Evolutionary conservation across 495 filamentous ascomycete genomes (phyloP).

Genomic region (Ascobolus immersus): DNA sequence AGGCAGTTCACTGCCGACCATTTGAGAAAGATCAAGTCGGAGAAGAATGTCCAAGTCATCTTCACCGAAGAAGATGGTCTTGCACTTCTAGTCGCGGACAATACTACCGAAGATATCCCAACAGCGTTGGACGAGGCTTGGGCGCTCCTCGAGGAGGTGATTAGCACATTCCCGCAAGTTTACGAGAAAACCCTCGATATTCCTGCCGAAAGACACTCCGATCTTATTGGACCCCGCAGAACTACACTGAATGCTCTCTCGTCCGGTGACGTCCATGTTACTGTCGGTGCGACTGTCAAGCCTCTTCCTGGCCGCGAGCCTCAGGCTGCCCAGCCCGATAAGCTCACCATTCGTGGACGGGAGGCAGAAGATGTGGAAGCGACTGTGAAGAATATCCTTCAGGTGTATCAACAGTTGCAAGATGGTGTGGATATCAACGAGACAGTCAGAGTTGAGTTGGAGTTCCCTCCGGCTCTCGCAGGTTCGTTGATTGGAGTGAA

Average conservation of each 20-base stretch:
- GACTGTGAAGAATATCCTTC: constrained; percentile 38
- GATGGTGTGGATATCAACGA: constrained; percentile 70
- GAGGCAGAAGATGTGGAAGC: constrained; percentile 33
- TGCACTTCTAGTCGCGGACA: constrained; percentile 72
- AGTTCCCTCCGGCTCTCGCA: constrained; percentile 81
- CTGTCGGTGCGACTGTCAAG: constrained; percentile 23
- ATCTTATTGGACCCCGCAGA: too few species aligned
- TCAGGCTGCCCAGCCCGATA: constrained; percentile 25
- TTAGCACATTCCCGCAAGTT: too few species aligned
- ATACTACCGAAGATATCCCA: too few species aligned
- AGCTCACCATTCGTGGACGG: constrained; percentile 55
- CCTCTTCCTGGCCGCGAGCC: constrained; percentile 31
- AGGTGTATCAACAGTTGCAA: constrained; percentile 62
- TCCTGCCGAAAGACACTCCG: too few species aligned
- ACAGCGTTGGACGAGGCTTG: too few species aligned
- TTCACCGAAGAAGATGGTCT: constrained; percentile 40
- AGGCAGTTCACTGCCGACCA: constrained; percentile 40
- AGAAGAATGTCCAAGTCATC: constrained; percentile 57
- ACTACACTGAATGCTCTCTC: too few species aligned
- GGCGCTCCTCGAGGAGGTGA: too few species aligned
- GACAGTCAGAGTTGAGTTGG: constrained; percentile 28
- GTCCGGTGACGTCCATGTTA: too few species aligned
- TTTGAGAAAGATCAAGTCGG: constrained; percentile 34
- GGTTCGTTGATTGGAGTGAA: constrained; percentile 79
- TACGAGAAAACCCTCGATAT: too few species aligned